Evolutionary conservation across 2,329 filamentous ascomycete species (phyloP).

Genomic region (Pseudogymnoascus sp.): DNA sequence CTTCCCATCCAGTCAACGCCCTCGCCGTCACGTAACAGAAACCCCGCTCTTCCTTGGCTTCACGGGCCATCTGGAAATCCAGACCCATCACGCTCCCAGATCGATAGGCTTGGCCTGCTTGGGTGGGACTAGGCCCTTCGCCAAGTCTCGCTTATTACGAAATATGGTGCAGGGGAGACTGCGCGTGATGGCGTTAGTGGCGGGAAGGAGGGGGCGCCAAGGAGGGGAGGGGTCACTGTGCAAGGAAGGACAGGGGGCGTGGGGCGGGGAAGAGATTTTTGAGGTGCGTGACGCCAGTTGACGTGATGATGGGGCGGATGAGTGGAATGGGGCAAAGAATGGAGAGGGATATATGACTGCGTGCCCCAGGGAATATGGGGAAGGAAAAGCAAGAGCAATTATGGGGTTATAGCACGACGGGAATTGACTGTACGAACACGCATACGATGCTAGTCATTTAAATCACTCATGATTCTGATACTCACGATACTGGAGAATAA

Average conservation of each 20-base stretch:
- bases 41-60: not conserved
- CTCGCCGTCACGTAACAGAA: not conserved
- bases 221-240: not conserved
- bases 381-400: not conserved
- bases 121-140: not conserved
- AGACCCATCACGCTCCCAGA: not conserved
- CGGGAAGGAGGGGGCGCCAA: not conserved
- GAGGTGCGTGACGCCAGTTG: conserved; percentile 6
- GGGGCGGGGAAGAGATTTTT: conserved; percentile 7
- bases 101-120: not conserved
- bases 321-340: not conserved
- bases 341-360: not conserved
- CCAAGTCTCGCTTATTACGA: conserved; percentile 1
- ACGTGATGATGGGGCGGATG: not conserved
- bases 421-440: conserved; percentile 1
- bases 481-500: not conserved
- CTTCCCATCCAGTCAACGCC: not conserved
- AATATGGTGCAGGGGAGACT: not conserved
- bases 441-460: not conserved
- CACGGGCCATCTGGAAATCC: not conserved
- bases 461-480: conserved; percentile 1
- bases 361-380: not conserved
- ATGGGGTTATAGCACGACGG: not conserved
- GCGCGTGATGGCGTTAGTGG: conserved; percentile 6
- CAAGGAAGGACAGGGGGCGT: conserved; percentile 3